Base-by-base conservation (phyloP, 2,329 filamentous ascomycete genomes). In the Coniella lustricola region DNA sequence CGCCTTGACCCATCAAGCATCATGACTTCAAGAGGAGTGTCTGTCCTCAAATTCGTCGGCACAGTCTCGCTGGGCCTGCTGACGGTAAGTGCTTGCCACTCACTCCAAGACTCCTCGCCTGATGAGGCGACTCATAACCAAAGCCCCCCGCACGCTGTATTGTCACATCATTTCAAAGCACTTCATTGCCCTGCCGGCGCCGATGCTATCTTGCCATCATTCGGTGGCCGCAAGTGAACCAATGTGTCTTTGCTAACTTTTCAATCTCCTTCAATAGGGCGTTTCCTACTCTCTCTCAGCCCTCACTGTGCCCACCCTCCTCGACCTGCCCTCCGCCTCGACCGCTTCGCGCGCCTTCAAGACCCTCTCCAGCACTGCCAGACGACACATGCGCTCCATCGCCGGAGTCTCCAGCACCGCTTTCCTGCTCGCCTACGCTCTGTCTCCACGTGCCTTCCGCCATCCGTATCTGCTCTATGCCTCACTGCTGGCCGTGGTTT, bases 391-490 rank as follows among this genome's bases (percentile, higher is more conserved):
- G 52, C 74, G 83, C 48, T 68, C 77, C 29, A 77, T 94, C 44
- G 79, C 85, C 43, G 73, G 79, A 56, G 67, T 94, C 57, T 82
- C 88, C 45, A 78, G 81, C 46, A 71, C 79, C 45, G 81, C 87
- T 25, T 82, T 96, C 60, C 71, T 88, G 57, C 77, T 91, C 56
- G 87, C 90, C 54, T 96, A 85, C 67, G 65, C 76, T 38, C 72
- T 94, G 56, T 91, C 90, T 2, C 86, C 90, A 0, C 76, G 80
- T 21, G 77, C 82, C 48, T 76, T 79, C 57, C 82, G 85, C 62
- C 91, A 97, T 64, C 91, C 91, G 0, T 97, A 95, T 64, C 81
- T 96, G 21, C 68, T 96, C 51, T 96, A 93, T 81, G 89, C 88
- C 13, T 82, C 83, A 3, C 68, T 89, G 21, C 76, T 90, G 49